These are phyloP conservation scores for Thelephora aurantiotincta DNA, from an alignment of 768 basidiomycete species.

Conservation along the genomic window DNA sequence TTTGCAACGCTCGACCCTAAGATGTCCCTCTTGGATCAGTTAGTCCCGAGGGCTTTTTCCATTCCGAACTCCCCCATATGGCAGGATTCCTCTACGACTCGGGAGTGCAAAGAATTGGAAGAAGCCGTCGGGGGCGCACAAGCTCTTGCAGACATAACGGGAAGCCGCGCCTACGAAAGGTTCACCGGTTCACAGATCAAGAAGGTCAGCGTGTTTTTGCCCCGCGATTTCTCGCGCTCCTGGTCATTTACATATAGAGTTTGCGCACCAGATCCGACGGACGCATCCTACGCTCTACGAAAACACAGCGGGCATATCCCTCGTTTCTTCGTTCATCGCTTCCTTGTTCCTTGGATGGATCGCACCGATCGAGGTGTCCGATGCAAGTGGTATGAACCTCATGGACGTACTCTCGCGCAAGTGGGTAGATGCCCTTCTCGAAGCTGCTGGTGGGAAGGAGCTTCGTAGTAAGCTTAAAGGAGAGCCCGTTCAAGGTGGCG, in stretches of 20 bases:
- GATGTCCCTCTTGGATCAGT: slow-evolving; percentile 39
- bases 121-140: slow-evolving; percentile 55
- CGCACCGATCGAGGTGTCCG: slow-evolving; percentile 74
- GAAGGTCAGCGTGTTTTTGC: slow-evolving; percentile 28
- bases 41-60: slow-evolving; percentile 54
- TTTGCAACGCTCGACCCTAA: slow-evolving; percentile 40
- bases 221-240: neutral
- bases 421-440: slow-evolving; percentile 58
- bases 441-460: slow-evolving; percentile 53
- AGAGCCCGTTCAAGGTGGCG: slow-evolving; percentile 66
- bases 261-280: slow-evolving; percentile 35
- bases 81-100: slow-evolving; percentile 81
- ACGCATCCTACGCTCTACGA: slow-evolving; percentile 38
- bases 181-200: slow-evolving; percentile 83
- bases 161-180: slow-evolving; percentile 75
- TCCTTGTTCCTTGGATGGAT: slow-evolving; percentile 70
- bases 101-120: slow-evolving; percentile 60
- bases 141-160: slow-evolving; percentile 59
- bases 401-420: slow-evolving; percentile 63
- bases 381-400: slow-evolving; percentile 85
- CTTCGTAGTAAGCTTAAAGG: slow-evolving; percentile 58
- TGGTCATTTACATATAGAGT: neutral
- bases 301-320: slow-evolving; percentile 51
- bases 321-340: slow-evolving; percentile 74
- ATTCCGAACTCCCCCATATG: slow-evolving; percentile 64